phyloP scores from a whole-genome alignment of 495 filamentous ascomycete species.

The Sphaerosporella brunnea region DNA sequence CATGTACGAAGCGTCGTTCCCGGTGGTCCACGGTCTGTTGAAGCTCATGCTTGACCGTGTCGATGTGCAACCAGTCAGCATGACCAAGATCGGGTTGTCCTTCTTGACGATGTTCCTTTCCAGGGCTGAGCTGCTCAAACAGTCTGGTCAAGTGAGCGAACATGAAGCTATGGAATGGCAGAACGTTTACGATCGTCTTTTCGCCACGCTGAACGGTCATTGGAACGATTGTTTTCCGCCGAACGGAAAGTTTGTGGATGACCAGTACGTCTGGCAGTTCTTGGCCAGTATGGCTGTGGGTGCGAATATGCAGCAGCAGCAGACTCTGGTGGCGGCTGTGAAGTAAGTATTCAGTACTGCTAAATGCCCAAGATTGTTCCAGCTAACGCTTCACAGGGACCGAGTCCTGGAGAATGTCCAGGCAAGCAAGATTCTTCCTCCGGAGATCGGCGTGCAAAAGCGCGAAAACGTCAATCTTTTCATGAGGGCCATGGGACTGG shows the following conservation, averaged over 20 bases:
- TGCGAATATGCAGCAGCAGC: conserved; percentile 81
- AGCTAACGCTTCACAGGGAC: conserved; percentile 36
- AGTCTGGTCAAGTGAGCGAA: conserved; percentile 48
- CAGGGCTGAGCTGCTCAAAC: conserved; percentile 81
- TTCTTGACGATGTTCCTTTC: conserved; percentile 91
- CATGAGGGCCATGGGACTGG: conserved; percentile 92
- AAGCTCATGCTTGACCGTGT: conserved; percentile 66
- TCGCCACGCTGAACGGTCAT: conserved; percentile 67
- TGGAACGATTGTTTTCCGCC: conserved; percentile 74
- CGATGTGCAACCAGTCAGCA: conserved; percentile 58
- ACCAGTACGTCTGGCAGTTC: conserved; percentile 96
- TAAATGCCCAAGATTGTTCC: no score
- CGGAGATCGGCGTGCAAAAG: conserved; percentile 61
- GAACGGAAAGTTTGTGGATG: conserved; percentile 61
- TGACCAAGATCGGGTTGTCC: conserved; percentile 66
- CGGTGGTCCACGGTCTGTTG: conserved; percentile 74
- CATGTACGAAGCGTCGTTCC: conserved; percentile 74
- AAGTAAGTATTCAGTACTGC: conserved; percentile 53
- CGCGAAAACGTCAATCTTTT: conserved; percentile 90
- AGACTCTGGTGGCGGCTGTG: conserved; percentile 79
- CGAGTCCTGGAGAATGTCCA: conserved; percentile 89
- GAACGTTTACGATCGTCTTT: conserved; percentile 62
- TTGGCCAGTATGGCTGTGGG: conserved; percentile 84
- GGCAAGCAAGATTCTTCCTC: conserved; percentile 71
- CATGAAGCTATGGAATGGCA: conserved; percentile 71